Evolutionary conservation across 176 grass and related monocot species (phyloP).

Genomic region (Lolium multiflorum): DNA sequence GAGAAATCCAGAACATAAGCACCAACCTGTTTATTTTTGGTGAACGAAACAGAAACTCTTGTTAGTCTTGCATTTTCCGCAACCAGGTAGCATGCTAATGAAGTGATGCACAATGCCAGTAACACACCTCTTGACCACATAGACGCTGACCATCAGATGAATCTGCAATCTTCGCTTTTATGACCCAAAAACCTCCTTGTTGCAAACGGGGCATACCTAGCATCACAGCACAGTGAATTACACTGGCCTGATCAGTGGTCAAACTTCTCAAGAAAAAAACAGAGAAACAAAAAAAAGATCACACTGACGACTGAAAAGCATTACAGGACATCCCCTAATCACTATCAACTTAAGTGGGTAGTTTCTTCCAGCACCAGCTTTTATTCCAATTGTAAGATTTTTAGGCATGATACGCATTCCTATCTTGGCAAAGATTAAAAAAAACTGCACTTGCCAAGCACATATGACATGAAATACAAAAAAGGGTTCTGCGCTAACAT

Average conservation of each 20-base stretch:
- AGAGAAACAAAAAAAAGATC: conserved; percentile 6
- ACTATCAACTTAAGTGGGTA: background rate
- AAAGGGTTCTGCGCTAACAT: background rate
- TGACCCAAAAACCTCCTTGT: conserved; percentile 68
- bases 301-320: background rate
- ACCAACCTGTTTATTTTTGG: background rate
- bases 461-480: background rate
- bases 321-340: background rate
- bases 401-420: background rate
- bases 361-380: background rate
- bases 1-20: conserved; percentile 2
- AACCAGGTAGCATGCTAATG: background rate
- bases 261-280: background rate
- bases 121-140: background rate
- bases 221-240: background rate
- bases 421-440: background rate
- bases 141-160: background rate
- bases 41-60: conserved; percentile 4
- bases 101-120: background rate
- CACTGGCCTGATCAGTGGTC: conserved; percentile 13
- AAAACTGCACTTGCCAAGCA: background rate
- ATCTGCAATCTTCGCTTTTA: conserved; percentile 37
- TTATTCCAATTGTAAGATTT: background rate
- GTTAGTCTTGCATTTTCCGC: background rate
- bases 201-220: conserved; percentile 86